These are phyloP conservation scores for Rhizopogon parksii DNA, from an alignment of 1,284 basidiomycete species.

Conservation along the genomic window DNA sequence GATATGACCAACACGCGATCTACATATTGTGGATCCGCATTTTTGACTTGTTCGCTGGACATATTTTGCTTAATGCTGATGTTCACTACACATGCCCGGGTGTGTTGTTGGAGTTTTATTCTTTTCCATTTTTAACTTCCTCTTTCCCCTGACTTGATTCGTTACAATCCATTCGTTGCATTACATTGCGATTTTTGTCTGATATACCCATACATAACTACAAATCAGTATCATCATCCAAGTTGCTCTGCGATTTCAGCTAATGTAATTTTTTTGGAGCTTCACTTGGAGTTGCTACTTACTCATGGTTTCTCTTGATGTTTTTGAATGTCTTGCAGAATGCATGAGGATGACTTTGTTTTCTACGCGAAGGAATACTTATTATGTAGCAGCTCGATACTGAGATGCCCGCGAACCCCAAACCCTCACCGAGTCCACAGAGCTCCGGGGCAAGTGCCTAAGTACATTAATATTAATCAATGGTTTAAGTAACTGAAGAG, in stretches of 20 bases:
- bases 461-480: no score
- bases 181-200: constrained; percentile 11
- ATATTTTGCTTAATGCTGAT: constrained; percentile 19
- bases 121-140: constrained; percentile 8
- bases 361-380: background rate
- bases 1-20: constrained; percentile 19
- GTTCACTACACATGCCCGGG: constrained; percentile 8
- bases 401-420: no score
- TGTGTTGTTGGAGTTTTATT: constrained; percentile 8
- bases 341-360: background rate
- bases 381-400: background rate
- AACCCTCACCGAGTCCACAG: no score
- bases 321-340: no score
- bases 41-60: constrained; percentile 15
- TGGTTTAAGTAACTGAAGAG: no score
- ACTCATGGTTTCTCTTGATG: no score
- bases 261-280: constrained; percentile 23
- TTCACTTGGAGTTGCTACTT: no score
- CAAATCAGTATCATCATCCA: constrained; percentile 20
- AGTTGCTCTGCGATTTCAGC: constrained; percentile 23
- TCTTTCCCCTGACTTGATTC: constrained; percentile 6
- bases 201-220: constrained; percentile 28
- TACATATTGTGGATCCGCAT: constrained; percentile 6
- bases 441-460: no score
- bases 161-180: constrained; percentile 1